Evolutionary conservation across 257 asterid genomes (phyloP).

Genomic region (Primulina eburnea): DNA sequence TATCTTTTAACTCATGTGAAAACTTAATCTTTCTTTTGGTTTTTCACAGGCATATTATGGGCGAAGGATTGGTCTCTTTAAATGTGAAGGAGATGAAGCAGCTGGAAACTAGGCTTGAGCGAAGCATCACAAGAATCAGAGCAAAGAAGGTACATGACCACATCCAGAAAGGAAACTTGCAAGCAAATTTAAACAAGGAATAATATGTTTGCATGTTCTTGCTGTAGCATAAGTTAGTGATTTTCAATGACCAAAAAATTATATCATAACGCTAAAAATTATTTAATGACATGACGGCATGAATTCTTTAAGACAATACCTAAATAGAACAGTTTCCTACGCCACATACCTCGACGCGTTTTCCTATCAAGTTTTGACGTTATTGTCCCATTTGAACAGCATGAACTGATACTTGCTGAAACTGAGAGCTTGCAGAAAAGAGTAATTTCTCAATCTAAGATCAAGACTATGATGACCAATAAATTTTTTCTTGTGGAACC

Average conservation of each 20-base stretch:
- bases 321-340: no score
- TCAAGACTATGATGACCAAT: no score
- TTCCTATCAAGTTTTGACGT: slow-evolving; percentile 6
- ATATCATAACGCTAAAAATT: no score
- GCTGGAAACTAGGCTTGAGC: slow-evolving; percentile 75
- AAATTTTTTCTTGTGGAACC: not conserved
- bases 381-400: slow-evolving; percentile 44
- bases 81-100: slow-evolving; percentile 84
- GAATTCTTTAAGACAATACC: no score
- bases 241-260: no score
- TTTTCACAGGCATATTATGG: slow-evolving; percentile 66
- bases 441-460: slow-evolving; percentile 38
- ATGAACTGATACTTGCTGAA: slow-evolving; percentile 80
- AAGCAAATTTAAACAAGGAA: no score
- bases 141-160: slow-evolving; percentile 52
- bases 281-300: no score
- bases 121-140: slow-evolving; percentile 71
- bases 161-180: not conserved
- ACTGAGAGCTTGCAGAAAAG: slow-evolving; percentile 76
- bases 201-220: no score
- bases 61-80: slow-evolving; percentile 69
- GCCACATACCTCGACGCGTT: not conserved
- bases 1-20: no score
- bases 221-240: no score
- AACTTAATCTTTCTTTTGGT: not conserved